Base-by-base conservation (phyloP, 1,284 basidiomycete species). In the Earliella scabrosa region DNA sequence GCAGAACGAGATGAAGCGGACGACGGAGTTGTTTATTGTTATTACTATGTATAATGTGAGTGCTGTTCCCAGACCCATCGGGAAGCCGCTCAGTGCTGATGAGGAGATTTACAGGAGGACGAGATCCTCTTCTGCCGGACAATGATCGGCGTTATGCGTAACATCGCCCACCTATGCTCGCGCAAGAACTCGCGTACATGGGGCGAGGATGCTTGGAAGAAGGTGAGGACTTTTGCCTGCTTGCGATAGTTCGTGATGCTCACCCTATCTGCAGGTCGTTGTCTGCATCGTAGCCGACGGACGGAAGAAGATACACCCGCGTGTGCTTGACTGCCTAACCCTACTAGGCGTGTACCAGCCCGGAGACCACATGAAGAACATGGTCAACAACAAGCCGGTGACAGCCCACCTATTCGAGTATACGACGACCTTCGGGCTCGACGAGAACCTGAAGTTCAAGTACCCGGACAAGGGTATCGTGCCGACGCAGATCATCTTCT, bases 121-220 rank as follows among this genome's bases (percentile, higher is more conserved):
- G 97, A 98, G 65, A 77, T 93, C 23, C 77, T 98, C 11, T 97
- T 99, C 72, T 95, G 94, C 70, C 82, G 97, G 44, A 99, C 97
- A 1, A 74, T 99, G 64, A 94, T 98, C 72, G 97, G 96, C 4
- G 93, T 99, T 13, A 98, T 98, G 95, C 82, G 83, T 59, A 95
- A 93, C 69, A 93, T 95, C 44, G 80, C 88, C 1, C 92, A 97
- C 72, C 79, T 98, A 7, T 98, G 97, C 72, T 90, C 92, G 10
- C 83, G 97, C 34, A 95, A 96, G 74, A 95, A 95, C 66, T 96
- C 93, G 11, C 86, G 93, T 56, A 97, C 94, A 0, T 99, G 97
- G 97, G 97, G 97, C 3, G 85, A 87, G 7, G 93, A 98, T 52
- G 90, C 94, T 0, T 99, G 97, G 97, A 94, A 98, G 71, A 98